Evolutionary conservation across 805 yeast species (phyloP).

Genomic region (Wickerhamiella azymoides): DNA sequence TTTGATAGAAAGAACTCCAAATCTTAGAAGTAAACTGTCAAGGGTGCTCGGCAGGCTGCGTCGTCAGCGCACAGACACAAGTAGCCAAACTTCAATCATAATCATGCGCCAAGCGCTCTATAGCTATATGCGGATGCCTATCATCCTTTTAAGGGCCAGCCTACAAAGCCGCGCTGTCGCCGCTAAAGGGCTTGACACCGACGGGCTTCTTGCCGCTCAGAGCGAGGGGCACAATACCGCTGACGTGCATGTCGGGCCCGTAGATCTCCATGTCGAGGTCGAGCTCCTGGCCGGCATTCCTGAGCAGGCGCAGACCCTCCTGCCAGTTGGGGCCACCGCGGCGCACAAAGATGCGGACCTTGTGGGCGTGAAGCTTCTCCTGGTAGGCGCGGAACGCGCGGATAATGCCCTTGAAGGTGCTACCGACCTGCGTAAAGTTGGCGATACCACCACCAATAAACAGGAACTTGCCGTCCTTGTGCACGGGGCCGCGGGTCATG

Average conservation of each 20-base stretch:
- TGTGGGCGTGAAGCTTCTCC: conserved; percentile 27
- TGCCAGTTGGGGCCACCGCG: conserved; percentile 39
- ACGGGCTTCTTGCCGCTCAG: conserved; percentile 29
- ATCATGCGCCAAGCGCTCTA: too few species aligned
- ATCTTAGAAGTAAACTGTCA: too few species aligned
- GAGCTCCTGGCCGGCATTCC: conserved; percentile 32
- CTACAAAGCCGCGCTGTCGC: conserved; percentile 15
- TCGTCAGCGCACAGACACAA: too few species aligned
- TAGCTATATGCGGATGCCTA: too few species aligned
- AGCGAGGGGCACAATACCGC: conserved; percentile 34
- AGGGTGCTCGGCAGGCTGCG: too few species aligned
- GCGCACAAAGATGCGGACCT: conserved; percentile 31
- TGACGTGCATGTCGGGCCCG: conserved; percentile 39
- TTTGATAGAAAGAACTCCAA: too few species aligned
- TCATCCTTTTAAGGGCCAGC: neutral
- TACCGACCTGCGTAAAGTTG: conserved; percentile 35
- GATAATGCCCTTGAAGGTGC: conserved; percentile 36
- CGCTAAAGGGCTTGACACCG: conserved; percentile 29
- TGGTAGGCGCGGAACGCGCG: conserved; percentile 34
- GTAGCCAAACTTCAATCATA: too few species aligned
- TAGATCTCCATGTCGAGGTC: conserved; percentile 34
- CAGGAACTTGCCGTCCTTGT: conserved; percentile 30
- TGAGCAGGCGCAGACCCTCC: conserved; percentile 33
- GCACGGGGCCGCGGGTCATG: conserved; percentile 31
- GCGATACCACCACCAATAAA: conserved; percentile 37